Evolutionary conservation across 306 rosid genomes (phyloP).

Genomic region (Hippophae tibetana): DNA sequence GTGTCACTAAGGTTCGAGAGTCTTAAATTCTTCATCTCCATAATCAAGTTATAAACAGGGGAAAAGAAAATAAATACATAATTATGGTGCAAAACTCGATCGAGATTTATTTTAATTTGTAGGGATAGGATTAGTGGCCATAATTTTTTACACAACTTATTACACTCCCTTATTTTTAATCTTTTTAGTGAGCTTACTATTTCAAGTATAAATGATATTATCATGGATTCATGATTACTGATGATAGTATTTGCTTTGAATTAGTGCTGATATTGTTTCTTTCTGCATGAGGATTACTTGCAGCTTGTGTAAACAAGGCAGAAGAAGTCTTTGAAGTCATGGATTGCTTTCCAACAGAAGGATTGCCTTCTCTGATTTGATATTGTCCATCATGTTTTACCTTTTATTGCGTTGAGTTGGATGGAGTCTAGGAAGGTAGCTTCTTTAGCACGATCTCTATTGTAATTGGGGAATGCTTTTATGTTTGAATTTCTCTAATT

Average conservation of each 20-base stretch:
- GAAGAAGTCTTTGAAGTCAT: conserved; percentile 56
- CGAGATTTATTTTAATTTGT: no score
- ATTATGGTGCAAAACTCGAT: no score
- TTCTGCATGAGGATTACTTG: conserved; percentile 12
- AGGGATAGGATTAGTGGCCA: no score
- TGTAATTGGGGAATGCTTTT: not conserved
- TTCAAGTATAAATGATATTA: not conserved
- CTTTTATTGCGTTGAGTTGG: not conserved
- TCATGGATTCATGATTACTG: not conserved
- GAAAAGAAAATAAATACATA: no score
- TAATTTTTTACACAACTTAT: no score
- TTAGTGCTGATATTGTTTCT: conserved; percentile 10
- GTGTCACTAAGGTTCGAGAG: no score
- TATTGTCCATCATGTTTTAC: conserved; percentile 16
- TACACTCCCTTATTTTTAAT: not conserved
- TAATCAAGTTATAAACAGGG: no score
- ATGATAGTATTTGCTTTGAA: conserved; percentile 17
- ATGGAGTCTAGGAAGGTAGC: not conserved
- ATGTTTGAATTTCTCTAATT: conserved; percentile 1
- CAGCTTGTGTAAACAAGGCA: conserved; percentile 37
- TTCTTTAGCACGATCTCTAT: not conserved
- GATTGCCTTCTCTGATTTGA: conserved; percentile 59
- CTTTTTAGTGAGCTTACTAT: not conserved
- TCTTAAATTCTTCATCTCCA: no score
- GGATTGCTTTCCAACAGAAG: conserved; percentile 20